Base-by-base conservation (phyloP, 2,329 filamentous ascomycete genomes). In the Xylariaceae sp. region DNA sequence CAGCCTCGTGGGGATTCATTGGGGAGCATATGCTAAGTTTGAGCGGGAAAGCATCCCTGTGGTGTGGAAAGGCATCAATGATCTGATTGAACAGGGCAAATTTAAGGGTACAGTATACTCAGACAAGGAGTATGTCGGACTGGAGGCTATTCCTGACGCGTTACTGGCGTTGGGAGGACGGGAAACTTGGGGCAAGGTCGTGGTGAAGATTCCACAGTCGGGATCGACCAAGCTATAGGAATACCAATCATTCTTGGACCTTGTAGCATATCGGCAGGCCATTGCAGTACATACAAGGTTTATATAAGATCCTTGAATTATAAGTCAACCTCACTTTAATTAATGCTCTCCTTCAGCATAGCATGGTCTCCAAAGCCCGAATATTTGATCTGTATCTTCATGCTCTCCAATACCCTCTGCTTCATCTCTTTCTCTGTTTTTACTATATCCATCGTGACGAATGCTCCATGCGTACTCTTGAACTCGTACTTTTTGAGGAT, bases 151-250 rank as follows among this genome's bases (percentile, higher is more conserved):
- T 19, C 84, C 85, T 0, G 78, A 78, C 46, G 90, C 90, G 1
- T 64, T 97, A 55, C 73, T 83, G 55, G 86, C 86, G 2, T 66
- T 97, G 41, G 90, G 88, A 2, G 79, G 80, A 1, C 74, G 91
- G 45, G 87, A 85, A 38, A 95, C 89, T 1, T 97, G 91, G 91
- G 91, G 91, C 0, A 97, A 97, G 74, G 91, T 97, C 1, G 88
- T 96, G 1, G 83, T 96, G 16, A 88, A 88, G 66, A 73, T 97
- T 32, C 82, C 85, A 1, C 86, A 89, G 53, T 73, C 79, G 34
- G 74, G 71, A 6, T 69, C 73, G 48, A 78, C 73, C 54, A 79
- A 76, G 62, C 53, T 83, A 59, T 83, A 53, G 50, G 22, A 6
- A 11, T 11, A 11, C 11, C 22, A 26, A n/a, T n/a, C n/a, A n/a